Conservation (phyloP, 2,329 filamentous ascomycete species). For the Trichoderma lentiforme region DNA sequence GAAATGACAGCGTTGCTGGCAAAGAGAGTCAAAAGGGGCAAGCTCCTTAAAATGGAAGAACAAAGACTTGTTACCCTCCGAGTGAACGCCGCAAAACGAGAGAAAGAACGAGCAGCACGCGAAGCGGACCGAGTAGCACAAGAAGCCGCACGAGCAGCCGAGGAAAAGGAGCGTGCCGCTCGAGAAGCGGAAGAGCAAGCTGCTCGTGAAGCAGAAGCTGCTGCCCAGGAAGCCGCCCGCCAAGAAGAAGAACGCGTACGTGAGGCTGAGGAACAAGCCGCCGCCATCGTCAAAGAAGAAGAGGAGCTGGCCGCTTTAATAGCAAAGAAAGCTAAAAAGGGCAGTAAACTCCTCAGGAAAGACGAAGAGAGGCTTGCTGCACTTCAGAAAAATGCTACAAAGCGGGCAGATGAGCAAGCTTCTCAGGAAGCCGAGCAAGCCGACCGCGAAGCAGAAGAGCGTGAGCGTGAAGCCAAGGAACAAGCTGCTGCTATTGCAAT, state of each 20-base stretch:
- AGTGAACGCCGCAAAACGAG: constrained; percentile 1
- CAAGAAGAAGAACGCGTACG: constrained; percentile 21
- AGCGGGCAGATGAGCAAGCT: constrained; percentile 18
- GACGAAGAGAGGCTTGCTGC: constrained; percentile 15
- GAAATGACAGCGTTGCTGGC: constrained; percentile 39
- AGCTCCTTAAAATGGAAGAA: constrained; percentile 18
- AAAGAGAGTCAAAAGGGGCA: constrained; percentile 23
- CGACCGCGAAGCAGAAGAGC: constrained; percentile 21
- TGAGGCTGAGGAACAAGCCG: constrained; percentile 21
- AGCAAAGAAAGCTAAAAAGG: constrained; percentile 28
- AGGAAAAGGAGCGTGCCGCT: constrained; percentile 15
- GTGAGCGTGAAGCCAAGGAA: constrained; percentile 20
- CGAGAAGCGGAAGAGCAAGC: constrained; percentile 17
- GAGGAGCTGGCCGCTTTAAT: constrained; percentile 42
- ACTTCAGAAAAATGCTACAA: neutral
- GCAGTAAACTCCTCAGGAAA: constrained; percentile 11
- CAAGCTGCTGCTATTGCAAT: constrained; percentile 24
- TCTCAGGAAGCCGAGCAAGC: constrained; percentile 27
- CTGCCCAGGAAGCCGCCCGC: constrained; percentile 17
- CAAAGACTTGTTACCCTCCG: constrained; percentile 3
- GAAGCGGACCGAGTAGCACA: constrained; percentile 19
- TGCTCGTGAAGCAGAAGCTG: constrained; percentile 20
- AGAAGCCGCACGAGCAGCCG: constrained; percentile 20
- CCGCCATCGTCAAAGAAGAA: constrained; percentile 32
- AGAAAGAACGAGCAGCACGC: constrained; percentile 10